Evolutionary conservation across 2,329 filamentous ascomycete genomes (phyloP).

Genomic region (Fusarium sp.): DNA sequence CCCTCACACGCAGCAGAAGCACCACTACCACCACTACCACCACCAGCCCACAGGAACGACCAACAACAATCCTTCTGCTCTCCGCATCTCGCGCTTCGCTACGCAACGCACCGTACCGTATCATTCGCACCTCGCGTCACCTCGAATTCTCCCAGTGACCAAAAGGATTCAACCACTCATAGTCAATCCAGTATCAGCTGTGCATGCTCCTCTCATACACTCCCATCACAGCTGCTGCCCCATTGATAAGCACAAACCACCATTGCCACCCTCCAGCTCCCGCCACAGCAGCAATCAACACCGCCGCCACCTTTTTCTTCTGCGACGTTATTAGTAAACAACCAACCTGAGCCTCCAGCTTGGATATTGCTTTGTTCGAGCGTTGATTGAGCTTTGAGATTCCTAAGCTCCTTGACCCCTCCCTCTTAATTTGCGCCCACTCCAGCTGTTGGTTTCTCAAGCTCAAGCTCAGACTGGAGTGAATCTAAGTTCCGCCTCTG

Average conservation of each 20-base stretch:
- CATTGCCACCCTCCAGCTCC: constrained; percentile 20
- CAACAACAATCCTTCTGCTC: neutral
- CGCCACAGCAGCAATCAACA: constrained; percentile 32
- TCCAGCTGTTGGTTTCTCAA: constrained; percentile 1
- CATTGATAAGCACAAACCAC: constrained; percentile 3
- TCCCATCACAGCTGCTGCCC: neutral
- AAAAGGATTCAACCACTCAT: neutral
- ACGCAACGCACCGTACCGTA: neutral
- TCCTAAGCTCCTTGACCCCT: neutral
- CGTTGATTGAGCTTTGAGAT: neutral
- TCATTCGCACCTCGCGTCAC: constrained; percentile 3
- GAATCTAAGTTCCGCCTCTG: constrained; percentile 8
- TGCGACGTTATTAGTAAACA: constrained; percentile 17
- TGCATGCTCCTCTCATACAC: neutral
- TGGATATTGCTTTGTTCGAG: constrained; percentile 8
- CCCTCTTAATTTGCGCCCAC: constrained; percentile 9
- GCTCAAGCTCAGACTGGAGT: constrained; percentile 12
- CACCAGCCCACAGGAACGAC: neutral
- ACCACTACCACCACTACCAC: neutral
- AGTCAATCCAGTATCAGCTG: constrained; percentile 8
- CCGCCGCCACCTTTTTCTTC: constrained; percentile 17
- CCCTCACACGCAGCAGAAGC: constrained; percentile 25
- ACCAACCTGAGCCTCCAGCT: neutral
- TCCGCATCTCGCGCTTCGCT: constrained; percentile 29
- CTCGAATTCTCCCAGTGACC: constrained; percentile 7